Base-by-base conservation (phyloP, 768 basidiomycete genomes). In the Pleurotus citrinopileatus region DNA sequence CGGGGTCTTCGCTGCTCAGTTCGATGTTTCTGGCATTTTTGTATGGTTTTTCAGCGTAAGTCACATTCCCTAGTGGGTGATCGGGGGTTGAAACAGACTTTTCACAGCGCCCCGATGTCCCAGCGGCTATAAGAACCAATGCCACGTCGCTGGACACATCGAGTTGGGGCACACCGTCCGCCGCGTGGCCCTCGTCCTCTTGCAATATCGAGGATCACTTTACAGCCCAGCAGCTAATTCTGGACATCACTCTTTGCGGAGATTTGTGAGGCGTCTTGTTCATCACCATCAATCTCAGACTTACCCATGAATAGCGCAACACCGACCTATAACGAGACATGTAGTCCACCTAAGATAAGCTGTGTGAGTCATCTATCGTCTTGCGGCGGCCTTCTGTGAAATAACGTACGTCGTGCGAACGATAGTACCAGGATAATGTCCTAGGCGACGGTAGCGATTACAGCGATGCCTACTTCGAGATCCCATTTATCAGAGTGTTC, bases 1-100 rank as follows among this genome's bases (percentile, higher is more conserved):
- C 23, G 91, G 91, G 10, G 77, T 88, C 12, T 92, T 79, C 57
- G 82, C 89, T 17, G 87, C 89, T 0, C 87, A 91, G 65, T 82
- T 84, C 55, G 84, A 87, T 0, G 66, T 73, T 22, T 73, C 67
- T 37, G 87, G 84, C 9, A 82, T 90, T 28, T 84, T 40, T 19
- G 17, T 40, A 7, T 40, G 38, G 38, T 40, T 40, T n/a, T 40
- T 40, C 19, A 19, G 38, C 80, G 84, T 86, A 61, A 59, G 82
- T 71, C 34, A 12, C 25, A 26, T 42, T 7, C 54, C 36, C 2
- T 32, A 36, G 26, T n/a, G n/a, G n/a, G n/a, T n/a, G n/a, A n/a
- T n/a, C n/a, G n/a, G n/a, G n/a, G n/a, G n/a, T n/a, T n/a, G n/a
- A n/a, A n/a, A n/a, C n/a, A n/a, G n/a, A n/a, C n/a, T n/a, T n/a